Evolutionary conservation across 495 filamentous ascomycete species (phyloP).

Genomic region (Penicillium fimorum): DNA sequence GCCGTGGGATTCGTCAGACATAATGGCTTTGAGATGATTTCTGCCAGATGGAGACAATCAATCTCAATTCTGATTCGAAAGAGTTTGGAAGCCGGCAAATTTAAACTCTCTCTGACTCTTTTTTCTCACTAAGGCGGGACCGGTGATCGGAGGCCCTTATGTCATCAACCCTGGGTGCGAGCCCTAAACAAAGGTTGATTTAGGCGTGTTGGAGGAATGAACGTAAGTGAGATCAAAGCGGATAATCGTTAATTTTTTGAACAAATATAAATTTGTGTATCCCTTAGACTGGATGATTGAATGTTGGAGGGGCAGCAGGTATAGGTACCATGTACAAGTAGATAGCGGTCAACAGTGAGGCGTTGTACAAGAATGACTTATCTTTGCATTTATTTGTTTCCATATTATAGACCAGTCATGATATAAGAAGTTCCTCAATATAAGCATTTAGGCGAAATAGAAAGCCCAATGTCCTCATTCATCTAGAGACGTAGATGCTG

Average conservation of each 20-base stretch:
- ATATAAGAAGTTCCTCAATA: too few species aligned
- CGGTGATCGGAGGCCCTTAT: conserved; percentile 43
- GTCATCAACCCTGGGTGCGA: conserved; percentile 39
- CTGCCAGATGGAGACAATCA: background rate
- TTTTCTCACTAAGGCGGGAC: conserved; percentile 35
- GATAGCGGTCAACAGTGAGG: conserved; percentile 1
- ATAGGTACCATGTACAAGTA: background rate
- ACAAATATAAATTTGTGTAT: background rate
- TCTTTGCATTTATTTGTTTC: background rate
- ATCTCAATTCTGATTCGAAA: conserved; percentile 13
- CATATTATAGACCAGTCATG: too few species aligned
- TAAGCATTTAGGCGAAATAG: background rate
- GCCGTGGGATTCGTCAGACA: conserved; percentile 39
- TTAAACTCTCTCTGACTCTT: conserved; percentile 25
- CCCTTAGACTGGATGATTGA: background rate
- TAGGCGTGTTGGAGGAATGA: background rate
- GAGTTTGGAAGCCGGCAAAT: conserved; percentile 5
- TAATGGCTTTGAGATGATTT: conserved; percentile 15
- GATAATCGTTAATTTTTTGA: too few species aligned
- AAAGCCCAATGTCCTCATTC: background rate
- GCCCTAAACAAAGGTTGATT: conserved; percentile 27
- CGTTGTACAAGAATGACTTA: background rate
- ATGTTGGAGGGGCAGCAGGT: background rate
- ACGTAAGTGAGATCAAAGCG: background rate
- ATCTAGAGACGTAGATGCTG: background rate